phyloP scores from a whole-genome alignment of 106 monocot genomes.

The Phalaenopsis aphrodite region DNA sequence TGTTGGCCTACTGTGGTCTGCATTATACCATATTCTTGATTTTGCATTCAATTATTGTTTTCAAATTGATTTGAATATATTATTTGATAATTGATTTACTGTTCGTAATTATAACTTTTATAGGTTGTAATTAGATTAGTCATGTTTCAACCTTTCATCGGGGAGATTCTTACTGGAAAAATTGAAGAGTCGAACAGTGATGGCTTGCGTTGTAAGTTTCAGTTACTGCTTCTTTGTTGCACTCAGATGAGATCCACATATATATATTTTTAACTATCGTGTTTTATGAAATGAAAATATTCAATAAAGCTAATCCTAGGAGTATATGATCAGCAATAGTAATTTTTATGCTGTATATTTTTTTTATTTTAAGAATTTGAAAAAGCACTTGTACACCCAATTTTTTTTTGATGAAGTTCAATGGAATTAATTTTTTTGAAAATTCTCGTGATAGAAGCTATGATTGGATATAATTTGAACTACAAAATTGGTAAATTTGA shows the following conservation, averaged over 20 bases:
- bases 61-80: neutral
- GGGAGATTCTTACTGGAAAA: conserved; percentile 64
- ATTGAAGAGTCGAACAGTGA: conserved; percentile 54
- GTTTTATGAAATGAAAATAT: neutral
- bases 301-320: neutral
- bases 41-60: neutral
- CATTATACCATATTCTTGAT: neutral
- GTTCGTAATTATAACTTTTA: conserved; percentile 1
- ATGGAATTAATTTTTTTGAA: neutral
- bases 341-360: neutral
- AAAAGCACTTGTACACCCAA: neutral
- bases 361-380: neutral
- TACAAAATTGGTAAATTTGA: neutral
- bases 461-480: neutral
- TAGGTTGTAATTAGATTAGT: conserved; percentile 77
- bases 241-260: neutral
- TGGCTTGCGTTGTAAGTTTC: conserved; percentile 60
- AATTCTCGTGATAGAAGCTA: neutral
- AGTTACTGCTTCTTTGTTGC: neutral
- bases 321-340: neutral
- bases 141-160: conserved; percentile 75
- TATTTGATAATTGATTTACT: neutral
- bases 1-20: neutral
- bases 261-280: neutral
- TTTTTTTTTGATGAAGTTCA: neutral